Percentiles rank a stretch among this genome's conserved stretches.
Conservation (phyloP, 805 yeast genomes). For the Pichia ethanolica region DNA sequence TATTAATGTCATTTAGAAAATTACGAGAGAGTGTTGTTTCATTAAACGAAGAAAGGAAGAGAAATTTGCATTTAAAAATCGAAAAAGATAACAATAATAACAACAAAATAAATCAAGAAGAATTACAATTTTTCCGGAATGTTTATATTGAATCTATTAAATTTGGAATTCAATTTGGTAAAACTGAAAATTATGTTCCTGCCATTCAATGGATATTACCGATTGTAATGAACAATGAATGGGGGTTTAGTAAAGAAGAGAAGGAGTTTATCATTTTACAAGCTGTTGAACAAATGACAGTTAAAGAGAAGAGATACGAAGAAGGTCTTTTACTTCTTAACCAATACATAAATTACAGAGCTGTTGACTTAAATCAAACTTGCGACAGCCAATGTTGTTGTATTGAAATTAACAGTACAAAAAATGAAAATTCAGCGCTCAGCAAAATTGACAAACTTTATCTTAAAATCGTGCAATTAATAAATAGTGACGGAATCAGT, state of each 20-base stretch:
- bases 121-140: slow-evolving; percentile 24
- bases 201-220: not conserved
- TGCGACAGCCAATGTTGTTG: too few relatives aligned
- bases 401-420: too few relatives aligned
- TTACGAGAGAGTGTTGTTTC: slow-evolving; percentile 47
- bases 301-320: too few relatives aligned
- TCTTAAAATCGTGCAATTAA: too few relatives aligned
- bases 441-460: too few relatives aligned
- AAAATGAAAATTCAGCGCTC: too few relatives aligned
- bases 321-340: too few relatives aligned
- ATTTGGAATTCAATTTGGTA: not conserved
- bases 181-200: not conserved
- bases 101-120: slow-evolving; percentile 28
- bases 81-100: too few relatives aligned
- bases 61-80: not conserved
- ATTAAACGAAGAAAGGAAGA: slow-evolving; percentile 10
- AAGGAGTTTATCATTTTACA: too few relatives aligned
- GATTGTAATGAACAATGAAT: not conserved
- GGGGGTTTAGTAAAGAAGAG: not conserved
- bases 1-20: slow-evolving; percentile 38
- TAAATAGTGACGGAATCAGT: too few relatives aligned
- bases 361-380: not conserved
- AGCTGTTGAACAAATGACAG: too few relatives aligned
- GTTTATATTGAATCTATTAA: not conserved
- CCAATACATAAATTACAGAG: not conserved